These are phyloP conservation scores for Prinsepia uniflora DNA, from an alignment of 306 rosid genomes.

Conservation along the genomic window DNA sequence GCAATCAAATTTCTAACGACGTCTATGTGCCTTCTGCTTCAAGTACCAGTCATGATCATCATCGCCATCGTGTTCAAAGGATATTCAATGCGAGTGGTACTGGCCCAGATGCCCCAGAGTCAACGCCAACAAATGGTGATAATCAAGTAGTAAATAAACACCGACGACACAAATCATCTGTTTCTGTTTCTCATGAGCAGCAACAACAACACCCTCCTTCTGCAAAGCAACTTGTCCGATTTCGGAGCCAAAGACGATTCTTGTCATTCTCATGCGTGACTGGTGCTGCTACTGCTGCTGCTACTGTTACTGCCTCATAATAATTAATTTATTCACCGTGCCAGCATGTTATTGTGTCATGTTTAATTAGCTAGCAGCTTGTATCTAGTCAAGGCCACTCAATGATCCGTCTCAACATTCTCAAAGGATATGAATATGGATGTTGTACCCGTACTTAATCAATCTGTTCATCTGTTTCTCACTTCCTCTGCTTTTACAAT, in stretches of 20 bases:
- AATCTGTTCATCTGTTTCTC: too few species aligned
- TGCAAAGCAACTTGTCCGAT: constrained; percentile 13
- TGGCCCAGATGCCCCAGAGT: neutral
- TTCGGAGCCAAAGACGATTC: constrained; percentile 7
- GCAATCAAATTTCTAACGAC: neutral
- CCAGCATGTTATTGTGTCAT: too few species aligned
- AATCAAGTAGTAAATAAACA: neutral
- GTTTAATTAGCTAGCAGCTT: too few species aligned
- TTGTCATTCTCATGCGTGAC: constrained; percentile 19
- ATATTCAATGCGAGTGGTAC: neutral
- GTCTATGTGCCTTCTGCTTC: neutral
- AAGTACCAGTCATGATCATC: neutral
- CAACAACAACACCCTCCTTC: neutral
- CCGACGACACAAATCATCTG: constrained; percentile 12
- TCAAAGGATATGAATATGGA: too few species aligned
- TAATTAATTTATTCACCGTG: too few species aligned
- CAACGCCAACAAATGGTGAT: neutral
- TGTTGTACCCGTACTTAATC: too few species aligned
- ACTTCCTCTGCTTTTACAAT: too few species aligned
- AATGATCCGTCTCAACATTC: too few species aligned
- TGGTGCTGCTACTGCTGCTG: neutral
- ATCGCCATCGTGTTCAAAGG: neutral
- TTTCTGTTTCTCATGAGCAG: neutral
- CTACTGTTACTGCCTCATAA: too few species aligned
- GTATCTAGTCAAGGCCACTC: too few species aligned